A percentile compares a stretch with the other conserved stretches of the same genome.
phyloP scores from a whole-genome alignment of 257 asterid species.

The Plantago major region DNA sequence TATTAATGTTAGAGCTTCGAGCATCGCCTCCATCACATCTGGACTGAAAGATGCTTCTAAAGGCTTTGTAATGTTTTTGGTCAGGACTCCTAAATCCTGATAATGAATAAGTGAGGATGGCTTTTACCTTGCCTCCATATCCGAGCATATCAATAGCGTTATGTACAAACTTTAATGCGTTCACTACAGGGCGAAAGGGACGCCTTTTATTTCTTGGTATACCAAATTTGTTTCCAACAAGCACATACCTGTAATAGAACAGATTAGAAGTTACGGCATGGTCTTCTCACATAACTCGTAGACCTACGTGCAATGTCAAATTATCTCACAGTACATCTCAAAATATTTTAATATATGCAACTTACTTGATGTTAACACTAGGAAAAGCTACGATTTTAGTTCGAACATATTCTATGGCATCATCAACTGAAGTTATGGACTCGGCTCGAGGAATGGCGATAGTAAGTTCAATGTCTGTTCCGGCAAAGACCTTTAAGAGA shows the following conservation, averaged over 20 bases:
- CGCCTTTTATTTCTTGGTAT: neutral
- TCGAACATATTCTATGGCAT: neutral
- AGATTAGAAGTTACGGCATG: neutral
- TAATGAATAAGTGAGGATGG: conserved; percentile 39
- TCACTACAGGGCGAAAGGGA: neutral
- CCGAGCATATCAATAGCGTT: neutral
- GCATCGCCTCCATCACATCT: conserved; percentile 36
- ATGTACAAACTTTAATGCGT: neutral
- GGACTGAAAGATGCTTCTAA: conserved; percentile 47
- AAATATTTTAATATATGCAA: neutral
- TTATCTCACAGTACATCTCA: too few relatives aligned
- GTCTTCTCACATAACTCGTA: neutral
- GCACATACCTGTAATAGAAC: neutral
- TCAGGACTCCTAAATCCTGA: neutral
- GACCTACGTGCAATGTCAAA: neutral
- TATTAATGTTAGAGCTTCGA: conserved; percentile 32
- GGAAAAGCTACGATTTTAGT: neutral
- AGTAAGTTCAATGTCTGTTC: neutral
- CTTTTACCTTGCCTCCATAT: conserved; percentile 21
- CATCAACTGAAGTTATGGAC: neutral
- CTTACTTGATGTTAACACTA: neutral
- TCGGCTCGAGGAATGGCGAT: neutral
- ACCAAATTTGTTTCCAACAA: neutral
- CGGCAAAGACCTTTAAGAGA: neutral
- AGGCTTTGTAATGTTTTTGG: conserved; percentile 5